phyloP scores from a whole-genome alignment of 2,329 filamentous ascomycete genomes.

The Cylindrodendrum hubeiense region DNA sequence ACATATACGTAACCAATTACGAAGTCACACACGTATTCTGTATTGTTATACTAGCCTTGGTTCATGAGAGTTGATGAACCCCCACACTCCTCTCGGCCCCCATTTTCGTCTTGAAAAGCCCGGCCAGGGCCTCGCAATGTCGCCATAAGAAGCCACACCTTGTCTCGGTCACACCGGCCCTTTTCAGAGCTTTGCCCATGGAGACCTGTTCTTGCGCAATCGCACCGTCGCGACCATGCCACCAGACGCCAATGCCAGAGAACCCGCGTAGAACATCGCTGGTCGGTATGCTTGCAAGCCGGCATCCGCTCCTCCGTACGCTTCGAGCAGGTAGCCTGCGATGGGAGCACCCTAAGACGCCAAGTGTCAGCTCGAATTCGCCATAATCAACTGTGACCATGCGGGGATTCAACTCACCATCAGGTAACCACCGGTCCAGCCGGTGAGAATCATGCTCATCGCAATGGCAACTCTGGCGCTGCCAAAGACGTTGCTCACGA shows the following conservation, averaged over 20 bases:
- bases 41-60: background rate
- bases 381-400: background rate
- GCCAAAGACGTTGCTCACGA: constrained; percentile 69
- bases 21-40: constrained; percentile 10
- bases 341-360: constrained; percentile 64
- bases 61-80: background rate
- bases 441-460: constrained; percentile 71
- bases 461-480: constrained; percentile 64
- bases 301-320: constrained; percentile 62
- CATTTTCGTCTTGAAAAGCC: constrained; percentile 3
- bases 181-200: constrained; percentile 45
- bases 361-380: constrained; percentile 20
- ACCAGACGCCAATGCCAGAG: constrained; percentile 60
- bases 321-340: constrained; percentile 68
- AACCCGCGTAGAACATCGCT: constrained; percentile 71
- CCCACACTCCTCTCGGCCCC: constrained; percentile 7
- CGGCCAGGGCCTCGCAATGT: background rate
- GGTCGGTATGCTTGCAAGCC: constrained; percentile 66
- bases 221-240: constrained; percentile 57
- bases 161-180: background rate
- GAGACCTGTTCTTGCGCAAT: constrained; percentile 54
- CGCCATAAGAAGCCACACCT: constrained; percentile 14
- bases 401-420: constrained; percentile 54
- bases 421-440: constrained; percentile 71
- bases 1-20: constrained; percentile 26